phyloP scores from a whole-genome alignment of 768 basidiomycete genomes.

The Multifurca ochricompacta region DNA sequence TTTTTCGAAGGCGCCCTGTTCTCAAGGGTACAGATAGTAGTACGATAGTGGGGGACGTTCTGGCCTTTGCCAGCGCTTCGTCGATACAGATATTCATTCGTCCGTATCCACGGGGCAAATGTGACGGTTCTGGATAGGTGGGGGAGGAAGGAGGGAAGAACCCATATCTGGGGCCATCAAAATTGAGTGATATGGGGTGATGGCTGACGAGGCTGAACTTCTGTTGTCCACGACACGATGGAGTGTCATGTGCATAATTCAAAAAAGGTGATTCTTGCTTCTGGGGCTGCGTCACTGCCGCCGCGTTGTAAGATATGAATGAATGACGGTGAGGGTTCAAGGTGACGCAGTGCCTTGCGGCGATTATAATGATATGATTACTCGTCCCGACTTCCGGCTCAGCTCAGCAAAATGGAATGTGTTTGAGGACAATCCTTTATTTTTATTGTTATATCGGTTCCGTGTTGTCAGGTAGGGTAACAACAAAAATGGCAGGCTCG shows the following conservation, averaged over 20 bases:
- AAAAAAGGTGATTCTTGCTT: neutral
- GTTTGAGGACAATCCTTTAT: neutral
- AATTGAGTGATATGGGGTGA: neutral
- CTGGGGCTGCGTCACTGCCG: conserved; percentile 9
- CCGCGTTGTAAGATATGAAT: neutral
- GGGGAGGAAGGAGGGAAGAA: too few species aligned
- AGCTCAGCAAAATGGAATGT: neutral
- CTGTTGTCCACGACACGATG: neutral
- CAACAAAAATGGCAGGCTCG: neutral
- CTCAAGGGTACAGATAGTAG: conserved; percentile 12
- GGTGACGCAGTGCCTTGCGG: conserved; percentile 3
- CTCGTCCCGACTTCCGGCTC: neutral
- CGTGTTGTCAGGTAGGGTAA: too few species aligned
- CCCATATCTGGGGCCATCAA: conserved; percentile 10
- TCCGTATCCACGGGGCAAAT: conserved; percentile 1
- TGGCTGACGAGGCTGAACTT: neutral
- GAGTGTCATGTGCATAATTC: conserved; percentile 1
- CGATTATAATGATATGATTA: neutral
- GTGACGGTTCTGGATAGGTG: conserved; percentile 2
- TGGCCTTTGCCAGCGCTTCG: conserved; percentile 16
- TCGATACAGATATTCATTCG: conserved; percentile 1
- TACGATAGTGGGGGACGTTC: conserved; percentile 13
- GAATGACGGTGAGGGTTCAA: neutral
- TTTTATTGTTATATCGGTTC: neutral
- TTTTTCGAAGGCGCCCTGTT: conserved; percentile 7